Percentiles rank a stretch among this genome's conserved stretches.
Evolutionary conservation across 768 basidiomycete genomes (phyloP).

Genomic region (Boletus pseudopeckii): DNA sequence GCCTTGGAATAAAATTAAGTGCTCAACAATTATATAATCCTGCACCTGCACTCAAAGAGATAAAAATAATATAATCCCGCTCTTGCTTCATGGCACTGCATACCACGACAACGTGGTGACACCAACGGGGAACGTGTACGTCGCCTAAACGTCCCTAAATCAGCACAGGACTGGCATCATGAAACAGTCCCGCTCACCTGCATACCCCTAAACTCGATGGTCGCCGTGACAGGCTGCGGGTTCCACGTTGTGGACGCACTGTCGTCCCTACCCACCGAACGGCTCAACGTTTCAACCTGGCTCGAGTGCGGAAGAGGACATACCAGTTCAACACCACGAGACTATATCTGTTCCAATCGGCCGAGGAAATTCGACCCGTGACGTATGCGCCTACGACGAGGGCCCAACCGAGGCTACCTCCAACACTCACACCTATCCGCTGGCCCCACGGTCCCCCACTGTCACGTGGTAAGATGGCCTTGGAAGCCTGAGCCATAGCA

Average conservation of each 20-base stretch:
- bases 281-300: neutral
- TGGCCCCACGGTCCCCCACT: constrained; percentile 63
- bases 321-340: constrained; percentile 72
- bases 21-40: neutral
- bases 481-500: constrained; percentile 70
- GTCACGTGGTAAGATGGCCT: constrained; percentile 70
- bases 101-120: constrained; percentile 59
- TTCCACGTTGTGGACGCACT: constrained; percentile 49
- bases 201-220: constrained; percentile 61
- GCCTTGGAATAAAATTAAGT: neutral
- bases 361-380: constrained; percentile 48
- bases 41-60: neutral
- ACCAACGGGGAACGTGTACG: constrained; percentile 76
- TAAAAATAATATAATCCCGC: neutral
- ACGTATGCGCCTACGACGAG: constrained; percentile 66
- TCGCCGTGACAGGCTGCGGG: constrained; percentile 50
- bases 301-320: constrained; percentile 7
- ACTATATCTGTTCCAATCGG: constrained; percentile 63
- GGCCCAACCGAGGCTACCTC: constrained; percentile 53
- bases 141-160: constrained; percentile 39
- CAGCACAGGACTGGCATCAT: neutral
- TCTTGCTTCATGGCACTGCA: constrained; percentile 18
- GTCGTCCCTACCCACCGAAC: constrained; percentile 40
- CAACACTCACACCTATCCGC: constrained; percentile 62
- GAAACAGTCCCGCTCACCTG: constrained; percentile 40